phyloP scores from a whole-genome alignment of 2,329 filamentous ascomycete genomes.

The Trichophyton mentagrophytes region DNA sequence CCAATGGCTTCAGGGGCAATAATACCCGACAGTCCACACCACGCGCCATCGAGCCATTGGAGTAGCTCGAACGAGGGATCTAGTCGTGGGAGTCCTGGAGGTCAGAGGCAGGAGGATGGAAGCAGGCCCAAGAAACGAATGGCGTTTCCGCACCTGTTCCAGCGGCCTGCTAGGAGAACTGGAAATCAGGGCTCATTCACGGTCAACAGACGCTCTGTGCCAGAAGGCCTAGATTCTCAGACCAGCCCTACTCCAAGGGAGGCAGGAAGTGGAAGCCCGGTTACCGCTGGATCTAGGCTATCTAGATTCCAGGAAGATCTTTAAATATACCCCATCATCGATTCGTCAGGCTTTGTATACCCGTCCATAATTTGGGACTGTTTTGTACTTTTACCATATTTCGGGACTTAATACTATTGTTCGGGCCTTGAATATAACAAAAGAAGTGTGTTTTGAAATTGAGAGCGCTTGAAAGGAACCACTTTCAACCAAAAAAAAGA shows the following conservation, averaged over 20 bases:
- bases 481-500: background rate
- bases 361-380: background rate
- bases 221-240: background rate
- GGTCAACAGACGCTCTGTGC: constrained; percentile 6
- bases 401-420: background rate
- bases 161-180: background rate
- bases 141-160: constrained; percentile 5
- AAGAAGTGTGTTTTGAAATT: no score
- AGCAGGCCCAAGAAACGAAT: constrained; percentile 3
- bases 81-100: background rate
- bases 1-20: background rate
- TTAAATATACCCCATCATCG: background rate
- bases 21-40: background rate
- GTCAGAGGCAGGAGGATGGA: background rate
- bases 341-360: background rate
- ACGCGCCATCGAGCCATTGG: background rate
- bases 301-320: background rate
- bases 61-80: background rate
- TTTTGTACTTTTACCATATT: background rate
- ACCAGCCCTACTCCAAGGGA: background rate
- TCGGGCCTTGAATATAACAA: background rate
- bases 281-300: background rate
- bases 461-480: no score
- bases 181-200: constrained; percentile 9
- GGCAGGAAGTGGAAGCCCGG: background rate